Evolutionary conservation across 1,139 yeast species (phyloP), one percentile per base, ranked within the genome.

Genomic region (Sugiyamaella neomexicana): DNA sequence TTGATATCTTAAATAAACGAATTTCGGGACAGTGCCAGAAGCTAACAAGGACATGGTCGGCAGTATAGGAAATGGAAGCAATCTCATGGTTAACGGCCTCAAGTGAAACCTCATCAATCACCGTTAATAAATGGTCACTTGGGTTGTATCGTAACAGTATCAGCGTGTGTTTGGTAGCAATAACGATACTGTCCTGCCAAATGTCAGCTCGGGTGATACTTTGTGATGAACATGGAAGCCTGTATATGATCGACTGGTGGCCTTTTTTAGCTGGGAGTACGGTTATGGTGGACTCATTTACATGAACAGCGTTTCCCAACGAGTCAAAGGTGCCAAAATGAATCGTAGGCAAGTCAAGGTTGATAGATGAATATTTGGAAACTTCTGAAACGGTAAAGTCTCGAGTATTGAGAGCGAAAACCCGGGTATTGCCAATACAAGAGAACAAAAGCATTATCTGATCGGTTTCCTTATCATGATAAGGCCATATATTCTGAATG

Each of bases 21-120:
- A 47, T 12, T 16, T 47, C 51, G 6, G 51, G 10, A 15, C 39
- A 27, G 25, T 47, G 51, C 51, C 51, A 47, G 15, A 39, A 47
- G 43, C 51, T 47, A 2, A 47, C 29, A 10, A 47, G 44, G n/a
- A 47, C 31, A 47, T 47, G 23, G 27, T 32, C 43, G 10, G 43
- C 29, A 13, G 8, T 16, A 27, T 17, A 47, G 2, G 51, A 47
- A 2, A 47, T 25, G n/a, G 38, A 41, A 6, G 51, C 27, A 5
- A 47, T 47, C 17, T 47, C 51, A 27, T 47, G 36, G 8, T 32
- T 39, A 8, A 37, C 16, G 13, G 17, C 23, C 2, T 17, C 10
- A 7, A 43, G 27, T 5, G 46, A 43, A 7, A 43, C 7, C 16
- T 43, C 46, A 20, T 12, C 34, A 12, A 16, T 15, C 4, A 16